Evolutionary conservation across 768 basidiomycete genomes (phyloP), one percentile per base, ranked within the genome.

Genomic region (Floccularia luteovirens): DNA sequence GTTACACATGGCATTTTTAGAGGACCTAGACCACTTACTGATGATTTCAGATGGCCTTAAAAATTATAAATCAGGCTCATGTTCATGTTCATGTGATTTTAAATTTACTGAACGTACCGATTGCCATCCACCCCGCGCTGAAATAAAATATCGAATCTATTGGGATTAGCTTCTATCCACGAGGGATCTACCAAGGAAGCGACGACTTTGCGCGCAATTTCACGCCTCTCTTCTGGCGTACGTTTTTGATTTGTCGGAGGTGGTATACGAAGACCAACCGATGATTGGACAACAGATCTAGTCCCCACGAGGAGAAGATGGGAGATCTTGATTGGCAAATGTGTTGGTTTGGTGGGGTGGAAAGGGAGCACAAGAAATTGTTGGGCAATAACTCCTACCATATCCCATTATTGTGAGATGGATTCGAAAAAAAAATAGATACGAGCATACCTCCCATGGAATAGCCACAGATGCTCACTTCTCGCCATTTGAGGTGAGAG

Each of bases 381-480:
- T 36, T 72, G 70, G 2, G 64, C 56, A 32, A 74, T 48, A 5
- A 63, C 55, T 31, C 70, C 70, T 72, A 34, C n/a, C 27, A n/a
- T n/a, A n/a, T n/a, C n/a, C n/a, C n/a, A 24, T 8, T 14, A 38
- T 13, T 38, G 36, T 21, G 11, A 39, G 27, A 12, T 31, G 24
- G 12, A 35, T 28, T 16, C 39, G 30, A 41, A 32, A 10, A 41
- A 3, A 27, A 17, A 30, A 12, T 2, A 25, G 11, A 12, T 24
- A 36, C 20, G 24, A 7, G 45, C 58, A 39, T 46, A 71, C 72
- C 72, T 39, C 72, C 72, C 72, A 75, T 72, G 1, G 72, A 75
- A 51, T 64, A 72, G 3, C 70, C 72, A 39, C 70, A 69, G 5
- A 75, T 45, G 5, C 64, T 55, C 20, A 75, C 42, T 34, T 67